Evolutionary conservation across 2,329 filamentous ascomycete species (phyloP).

Genomic region (Sclerotiophoma versabilis): DNA sequence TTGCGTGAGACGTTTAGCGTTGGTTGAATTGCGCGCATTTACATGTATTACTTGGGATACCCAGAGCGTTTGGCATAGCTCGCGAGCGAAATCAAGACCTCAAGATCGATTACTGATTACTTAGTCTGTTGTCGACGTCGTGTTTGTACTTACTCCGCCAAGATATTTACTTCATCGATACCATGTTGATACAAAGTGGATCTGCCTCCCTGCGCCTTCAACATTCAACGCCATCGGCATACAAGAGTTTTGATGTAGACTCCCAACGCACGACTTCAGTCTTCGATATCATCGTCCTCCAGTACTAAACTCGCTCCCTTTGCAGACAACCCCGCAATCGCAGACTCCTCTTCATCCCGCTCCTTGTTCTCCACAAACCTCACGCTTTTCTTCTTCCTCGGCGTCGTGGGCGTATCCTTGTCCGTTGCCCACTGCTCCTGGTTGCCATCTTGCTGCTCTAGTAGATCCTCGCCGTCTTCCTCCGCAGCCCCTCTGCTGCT

Average conservation of each 20-base stretch:
- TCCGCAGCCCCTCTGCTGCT: conserved; percentile 38
- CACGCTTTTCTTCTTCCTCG: conserved; percentile 25
- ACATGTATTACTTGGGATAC: conserved; percentile 16
- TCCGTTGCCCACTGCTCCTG: conserved; percentile 55
- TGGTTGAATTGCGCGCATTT: conserved; percentile 5
- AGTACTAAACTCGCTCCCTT: conserved; percentile 49
- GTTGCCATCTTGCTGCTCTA: conserved; percentile 31
- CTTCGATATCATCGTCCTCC: conserved; percentile 58
- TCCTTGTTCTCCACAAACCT: neutral
- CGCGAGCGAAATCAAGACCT: conserved; percentile 1
- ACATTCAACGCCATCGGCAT: too few species aligned
- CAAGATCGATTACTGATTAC: neutral
- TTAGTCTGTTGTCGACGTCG: too few species aligned
- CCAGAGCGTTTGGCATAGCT: conserved; percentile 11
- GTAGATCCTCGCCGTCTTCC: conserved; percentile 28
- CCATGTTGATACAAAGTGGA: too few species aligned
- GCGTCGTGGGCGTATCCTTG: conserved; percentile 38
- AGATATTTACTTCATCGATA: too few species aligned
- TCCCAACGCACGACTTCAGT: conserved; percentile 28
- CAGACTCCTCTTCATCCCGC: conserved; percentile 30
- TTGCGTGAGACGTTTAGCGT: conserved; percentile 3
- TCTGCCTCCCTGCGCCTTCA: too few species aligned
- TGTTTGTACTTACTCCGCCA: too few species aligned
- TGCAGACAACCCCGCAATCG: conserved; percentile 31
- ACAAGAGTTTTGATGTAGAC: too few species aligned